These are phyloP conservation scores for Prunus mume DNA, from an alignment of 306 rosid species.

Conservation along the genomic window DNA sequence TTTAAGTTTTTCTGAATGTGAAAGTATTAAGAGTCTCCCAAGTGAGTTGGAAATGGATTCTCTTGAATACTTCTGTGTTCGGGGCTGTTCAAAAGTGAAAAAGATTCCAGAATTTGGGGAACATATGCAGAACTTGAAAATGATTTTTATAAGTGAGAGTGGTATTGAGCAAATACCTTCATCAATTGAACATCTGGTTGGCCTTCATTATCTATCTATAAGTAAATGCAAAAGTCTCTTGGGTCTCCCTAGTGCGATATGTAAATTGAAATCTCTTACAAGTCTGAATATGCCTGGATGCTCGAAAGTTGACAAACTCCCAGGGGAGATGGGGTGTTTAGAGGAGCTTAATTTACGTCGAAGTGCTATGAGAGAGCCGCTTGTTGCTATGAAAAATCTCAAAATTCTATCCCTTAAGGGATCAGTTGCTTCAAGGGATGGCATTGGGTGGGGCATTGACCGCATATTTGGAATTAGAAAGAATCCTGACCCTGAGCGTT, in stretches of 20 bases:
- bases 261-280: not conserved
- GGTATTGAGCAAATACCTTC: constrained; percentile 8
- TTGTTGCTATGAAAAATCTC: not conserved
- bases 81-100: not conserved
- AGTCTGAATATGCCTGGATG: not conserved
- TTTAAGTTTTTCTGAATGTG: not conserved
- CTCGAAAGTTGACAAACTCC: not conserved
- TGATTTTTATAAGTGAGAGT: not conserved
- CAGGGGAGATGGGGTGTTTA: not conserved
- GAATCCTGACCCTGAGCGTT: too few species aligned
- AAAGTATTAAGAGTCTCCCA: constrained; percentile 6
- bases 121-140: not conserved
- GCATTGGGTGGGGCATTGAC: too few species aligned
- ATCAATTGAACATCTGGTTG: not conserved
- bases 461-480: too few species aligned
- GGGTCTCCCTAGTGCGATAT: not conserved
- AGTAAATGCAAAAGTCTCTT: not conserved
- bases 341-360: not conserved
- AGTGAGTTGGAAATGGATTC: not conserved
- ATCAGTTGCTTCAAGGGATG: not conserved
- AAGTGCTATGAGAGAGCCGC: not conserved
- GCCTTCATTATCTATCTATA: not conserved
- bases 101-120: constrained; percentile 9
- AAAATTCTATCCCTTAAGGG: rapidly evolving
- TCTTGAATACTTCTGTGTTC: not conserved